Base-by-base conservation (phyloP, 306 rosid genomes). In the Cucumis sativus region DNA sequence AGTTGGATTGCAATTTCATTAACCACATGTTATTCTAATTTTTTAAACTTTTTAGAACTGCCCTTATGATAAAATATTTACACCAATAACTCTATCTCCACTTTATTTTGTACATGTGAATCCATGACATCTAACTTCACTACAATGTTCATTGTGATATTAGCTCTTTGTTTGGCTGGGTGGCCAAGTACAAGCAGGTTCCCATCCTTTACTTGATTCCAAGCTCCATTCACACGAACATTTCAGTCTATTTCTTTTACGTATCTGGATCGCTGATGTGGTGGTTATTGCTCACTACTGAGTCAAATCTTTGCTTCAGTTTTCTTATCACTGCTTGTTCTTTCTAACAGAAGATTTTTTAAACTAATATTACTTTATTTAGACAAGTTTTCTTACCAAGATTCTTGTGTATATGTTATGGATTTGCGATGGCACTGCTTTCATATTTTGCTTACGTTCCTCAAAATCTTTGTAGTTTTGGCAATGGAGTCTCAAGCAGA, bases 401-500 rank as follows among this genome's bases (percentile, higher is more conserved):
- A 47, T 25, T 47, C 59, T 68, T 68, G 56, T 41, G 1, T 43
- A 20, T 43, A 41, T 41, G 55, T 41, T 67, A n/a, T 41, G 30
- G 51, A 40, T 67, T 3, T 41, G 0, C 2, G 25, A 37, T 40
- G 30, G 4, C 75, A 25, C 56, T 63, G 63, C n/a, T 60, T 63
- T 75, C 23, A 25, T 77, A 52, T 58, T 79, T 84, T 83, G 4
- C 15, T 59, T 77, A 78, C 20, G 25, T 70, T 71, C 76, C 41
- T 49, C 43, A 71, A 47, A 71, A 64, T 86, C 57, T 73, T 84
- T 63, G 58, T 79, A 94, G 98, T 92, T 80, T 8, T 94, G 89
- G 85, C 97, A 37, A 94, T 94, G 98, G 98, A 94, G 84, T 94
- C 98, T 65, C 91, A 91, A 83, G 97, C 96, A 51, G 97, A 94